Conservation (phyloP, 2,329 filamentous ascomycete species). For the Neobulgaria alba region DNA sequence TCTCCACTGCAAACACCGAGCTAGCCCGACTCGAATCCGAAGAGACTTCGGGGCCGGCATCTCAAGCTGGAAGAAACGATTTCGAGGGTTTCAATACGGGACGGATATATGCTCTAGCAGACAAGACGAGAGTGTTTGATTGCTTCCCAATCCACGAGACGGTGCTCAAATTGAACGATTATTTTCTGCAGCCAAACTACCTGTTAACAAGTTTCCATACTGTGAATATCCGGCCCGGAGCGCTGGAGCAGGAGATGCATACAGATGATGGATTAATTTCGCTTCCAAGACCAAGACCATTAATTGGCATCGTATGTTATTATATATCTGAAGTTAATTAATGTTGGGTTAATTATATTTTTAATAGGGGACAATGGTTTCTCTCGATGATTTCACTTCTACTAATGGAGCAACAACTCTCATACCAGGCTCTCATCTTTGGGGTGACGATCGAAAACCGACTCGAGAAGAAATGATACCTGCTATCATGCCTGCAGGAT, state of each 20-base stretch:
- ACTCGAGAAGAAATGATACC: constrained; percentile 21
- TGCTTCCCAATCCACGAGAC: constrained; percentile 32
- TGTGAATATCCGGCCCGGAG: constrained; percentile 32
- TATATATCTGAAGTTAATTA: too few species aligned
- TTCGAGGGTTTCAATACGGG: constrained; percentile 34
- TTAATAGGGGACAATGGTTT: constrained; percentile 25
- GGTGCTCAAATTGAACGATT: constrained; percentile 33
- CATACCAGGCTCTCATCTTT: constrained; percentile 26
- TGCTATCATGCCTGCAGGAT: constrained; percentile 26
- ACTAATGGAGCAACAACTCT: constrained; percentile 26
- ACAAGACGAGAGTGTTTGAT: constrained; percentile 33
- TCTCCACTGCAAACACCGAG: constrained; percentile 29
- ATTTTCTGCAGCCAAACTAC: constrained; percentile 32
- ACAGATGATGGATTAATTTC: constrained; percentile 28
- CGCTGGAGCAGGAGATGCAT: constrained; percentile 30
- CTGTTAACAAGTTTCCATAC: constrained; percentile 31
- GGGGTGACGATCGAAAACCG: constrained; percentile 24
- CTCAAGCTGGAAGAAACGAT: constrained; percentile 28
- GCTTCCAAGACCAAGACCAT: constrained; percentile 24
- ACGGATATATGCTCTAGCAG: constrained; percentile 33
- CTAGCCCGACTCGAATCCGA: constrained; percentile 26
- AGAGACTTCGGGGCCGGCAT: constrained; percentile 24
- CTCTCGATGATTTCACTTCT: constrained; percentile 26
- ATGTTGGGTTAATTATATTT: constrained; percentile 2
- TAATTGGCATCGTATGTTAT: constrained; percentile 23